Evolutionary conservation across 164 flowering plant species (phyloP), one percentile per base, ranked within the genome.

Genomic region (Cinnamomum chago): DNA sequence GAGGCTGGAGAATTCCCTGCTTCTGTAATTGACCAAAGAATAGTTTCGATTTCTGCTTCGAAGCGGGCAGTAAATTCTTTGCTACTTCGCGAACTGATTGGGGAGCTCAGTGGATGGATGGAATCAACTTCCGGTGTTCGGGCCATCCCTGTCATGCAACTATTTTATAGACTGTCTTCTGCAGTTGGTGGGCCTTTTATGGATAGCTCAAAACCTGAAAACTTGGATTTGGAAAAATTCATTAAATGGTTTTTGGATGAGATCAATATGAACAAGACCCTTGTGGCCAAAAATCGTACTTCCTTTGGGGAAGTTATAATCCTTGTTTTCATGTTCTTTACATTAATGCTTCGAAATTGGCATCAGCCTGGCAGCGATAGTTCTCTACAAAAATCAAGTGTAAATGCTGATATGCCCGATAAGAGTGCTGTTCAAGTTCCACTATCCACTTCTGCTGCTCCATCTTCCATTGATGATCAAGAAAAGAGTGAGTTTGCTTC

Each of bases 271-370:
- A 86, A 80, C 66, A 86, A 83, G 77, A 88, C 94, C 72, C 88
- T 94, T 82, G 76, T 60, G 25, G 85, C 94, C 58, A 86, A 78
- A 79, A 79, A 82, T n/a, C 95, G 93, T 50, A 86, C 97, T 77
- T 82, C 92, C 64, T 96, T 92, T 85, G 99, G 99, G 66, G 99
- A 94, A 82, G 93, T 91, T 71, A 77, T 87, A 4, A 91, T 94
- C 69, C 90, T 96, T 62, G 93, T 92, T 50, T 94, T 90, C 83
- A 94, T 94, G 97, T 96, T 94, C 84, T 94, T 96, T 86, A 96
- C 94, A 51, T 86, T 96, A 84, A 96, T 96, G 99, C 90, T 96
- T 33, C 85, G 98, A 25, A 96, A 91, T 80, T 96, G 99, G 99
- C 91, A 96, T 80, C 99, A 96, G 75, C 98, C 99, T 78, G 95